Evolutionary conservation across 495 filamentous ascomycete species (phyloP).

Genomic region (Chaetomidium leptoderma): DNA sequence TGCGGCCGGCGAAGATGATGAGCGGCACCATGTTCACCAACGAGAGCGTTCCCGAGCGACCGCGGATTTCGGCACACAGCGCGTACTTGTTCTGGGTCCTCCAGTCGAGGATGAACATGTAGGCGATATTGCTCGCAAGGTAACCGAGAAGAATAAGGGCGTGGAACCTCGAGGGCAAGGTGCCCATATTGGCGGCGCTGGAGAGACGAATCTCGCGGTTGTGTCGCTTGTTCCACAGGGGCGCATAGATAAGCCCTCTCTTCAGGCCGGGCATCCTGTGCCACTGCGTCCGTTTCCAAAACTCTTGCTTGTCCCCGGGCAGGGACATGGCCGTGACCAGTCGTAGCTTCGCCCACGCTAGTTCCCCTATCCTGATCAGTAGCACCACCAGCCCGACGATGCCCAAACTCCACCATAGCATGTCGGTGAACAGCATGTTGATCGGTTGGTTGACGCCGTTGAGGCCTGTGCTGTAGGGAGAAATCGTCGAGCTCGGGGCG

Average conservation of each 20-base stretch:
- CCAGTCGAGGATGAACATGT: constrained; percentile 62
- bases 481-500: constrained; percentile 38
- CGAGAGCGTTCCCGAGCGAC: constrained; percentile 77
- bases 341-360: constrained; percentile 43
- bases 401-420: constrained; percentile 50
- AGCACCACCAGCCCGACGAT: constrained; percentile 45
- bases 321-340: constrained; percentile 48
- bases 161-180: constrained; percentile 80
- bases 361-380: constrained; percentile 40
- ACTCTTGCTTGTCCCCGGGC: constrained; percentile 41
- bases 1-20: constrained; percentile 81
- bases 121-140: constrained; percentile 58
- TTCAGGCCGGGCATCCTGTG: constrained; percentile 61
- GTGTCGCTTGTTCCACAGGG: constrained; percentile 74
- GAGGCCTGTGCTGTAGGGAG: constrained; percentile 45
- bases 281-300: constrained; percentile 46
- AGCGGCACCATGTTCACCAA: constrained; percentile 89
- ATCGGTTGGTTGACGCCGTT: constrained; percentile 49
- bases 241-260: constrained; percentile 76
- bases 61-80: constrained; percentile 61
- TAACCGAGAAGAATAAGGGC: constrained; percentile 63
- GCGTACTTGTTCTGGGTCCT: constrained; percentile 44
- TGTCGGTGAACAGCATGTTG: constrained; percentile 46
- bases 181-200: constrained; percentile 74
- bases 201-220: constrained; percentile 81